Evolutionary conservation across 768 basidiomycete genomes (phyloP).

Genomic region (Gloeophyllum trabeum): DNA sequence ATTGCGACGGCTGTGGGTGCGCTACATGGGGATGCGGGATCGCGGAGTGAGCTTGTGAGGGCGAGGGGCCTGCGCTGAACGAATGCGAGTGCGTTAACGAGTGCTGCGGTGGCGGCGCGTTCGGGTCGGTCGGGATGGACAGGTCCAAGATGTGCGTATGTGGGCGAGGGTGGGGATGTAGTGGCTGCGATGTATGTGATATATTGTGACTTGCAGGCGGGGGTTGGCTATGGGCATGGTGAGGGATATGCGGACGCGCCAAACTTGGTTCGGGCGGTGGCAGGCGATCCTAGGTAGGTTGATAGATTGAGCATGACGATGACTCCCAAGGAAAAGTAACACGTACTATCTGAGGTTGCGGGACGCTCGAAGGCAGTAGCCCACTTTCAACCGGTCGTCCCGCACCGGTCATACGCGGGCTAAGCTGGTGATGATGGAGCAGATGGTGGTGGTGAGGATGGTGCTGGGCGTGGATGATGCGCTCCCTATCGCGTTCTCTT

Average conservation of each 20-base stretch:
- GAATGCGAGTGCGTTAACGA: slow-evolving; percentile 9
- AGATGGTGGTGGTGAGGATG: slow-evolving; percentile 3
- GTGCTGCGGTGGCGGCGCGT: slow-evolving; percentile 2
- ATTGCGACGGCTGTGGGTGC: slow-evolving; percentile 3
- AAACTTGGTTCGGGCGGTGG: not conserved
- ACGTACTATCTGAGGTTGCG: too few relatives aligned
- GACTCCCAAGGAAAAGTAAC: too few relatives aligned
- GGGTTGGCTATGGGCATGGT: not conserved
- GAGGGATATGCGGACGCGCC: not conserved
- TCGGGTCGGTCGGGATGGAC: slow-evolving; percentile 2
- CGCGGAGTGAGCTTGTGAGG: slow-evolving; percentile 2
- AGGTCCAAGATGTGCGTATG: slow-evolving; percentile 1
- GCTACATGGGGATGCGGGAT: slow-evolving; percentile 5
- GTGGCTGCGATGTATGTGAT: too few relatives aligned
- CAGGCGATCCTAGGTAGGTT: too few relatives aligned
- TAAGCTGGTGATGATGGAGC: not conserved
- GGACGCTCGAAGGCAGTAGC: too few relatives aligned
- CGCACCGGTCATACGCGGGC: slow-evolving; percentile 4
- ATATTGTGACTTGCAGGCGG: too few relatives aligned
- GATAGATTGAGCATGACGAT: too few relatives aligned
- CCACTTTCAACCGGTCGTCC: too few relatives aligned
- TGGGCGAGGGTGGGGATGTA: not conserved
- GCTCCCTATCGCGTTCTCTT: slow-evolving; percentile 8
- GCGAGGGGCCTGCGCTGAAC: slow-evolving; percentile 4
- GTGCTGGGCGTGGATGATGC: slow-evolving; percentile 6